Percentiles rank a stretch among this genome's conserved stretches.
These are phyloP conservation scores for Cryphonectria carpinicola DNA, from an alignment of 2,329 filamentous ascomycete species.

Conservation along the genomic window DNA sequence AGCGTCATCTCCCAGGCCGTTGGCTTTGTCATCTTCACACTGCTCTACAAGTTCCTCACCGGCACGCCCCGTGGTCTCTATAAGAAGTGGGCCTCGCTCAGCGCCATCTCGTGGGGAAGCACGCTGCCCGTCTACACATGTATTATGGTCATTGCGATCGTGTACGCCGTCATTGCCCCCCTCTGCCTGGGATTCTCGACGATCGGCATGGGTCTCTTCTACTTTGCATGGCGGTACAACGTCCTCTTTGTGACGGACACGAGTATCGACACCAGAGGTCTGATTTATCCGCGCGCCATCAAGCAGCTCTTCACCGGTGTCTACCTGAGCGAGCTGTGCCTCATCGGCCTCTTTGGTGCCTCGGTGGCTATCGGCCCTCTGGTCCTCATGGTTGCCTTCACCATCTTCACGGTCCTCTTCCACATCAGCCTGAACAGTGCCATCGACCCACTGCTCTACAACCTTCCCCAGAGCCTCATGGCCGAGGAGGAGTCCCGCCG, in stretches of 20 bases:
- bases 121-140: slow-evolving; percentile 81
- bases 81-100: slow-evolving; percentile 73
- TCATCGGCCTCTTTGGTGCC: slow-evolving; percentile 83
- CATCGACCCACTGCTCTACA: slow-evolving; percentile 75
- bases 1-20: slow-evolving; percentile 71
- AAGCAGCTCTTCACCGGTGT: slow-evolving; percentile 84
- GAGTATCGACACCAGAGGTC: slow-evolving; percentile 82
- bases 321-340: slow-evolving; percentile 80
- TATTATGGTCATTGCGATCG: slow-evolving; percentile 79
- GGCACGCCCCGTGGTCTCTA: slow-evolving; percentile 82
- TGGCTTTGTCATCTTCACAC: slow-evolving; percentile 73
- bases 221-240: slow-evolving; percentile 89
- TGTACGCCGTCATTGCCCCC: slow-evolving; percentile 85
- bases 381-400: slow-evolving; percentile 74
- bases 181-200: slow-evolving; percentile 82
- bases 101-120: slow-evolving; percentile 81
- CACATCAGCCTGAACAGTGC: slow-evolving; percentile 76
- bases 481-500: slow-evolving; percentile 47
- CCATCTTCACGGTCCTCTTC: slow-evolving; percentile 76
- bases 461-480: slow-evolving; percentile 73
- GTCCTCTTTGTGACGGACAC: slow-evolving; percentile 85
- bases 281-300: slow-evolving; percentile 84
- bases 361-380: slow-evolving; percentile 69
- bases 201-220: slow-evolving; percentile 78
- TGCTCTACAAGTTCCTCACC: slow-evolving; percentile 75